Evolutionary conservation across 1,284 basidiomycete genomes (phyloP).

Genomic region (Caloboletus firmus): DNA sequence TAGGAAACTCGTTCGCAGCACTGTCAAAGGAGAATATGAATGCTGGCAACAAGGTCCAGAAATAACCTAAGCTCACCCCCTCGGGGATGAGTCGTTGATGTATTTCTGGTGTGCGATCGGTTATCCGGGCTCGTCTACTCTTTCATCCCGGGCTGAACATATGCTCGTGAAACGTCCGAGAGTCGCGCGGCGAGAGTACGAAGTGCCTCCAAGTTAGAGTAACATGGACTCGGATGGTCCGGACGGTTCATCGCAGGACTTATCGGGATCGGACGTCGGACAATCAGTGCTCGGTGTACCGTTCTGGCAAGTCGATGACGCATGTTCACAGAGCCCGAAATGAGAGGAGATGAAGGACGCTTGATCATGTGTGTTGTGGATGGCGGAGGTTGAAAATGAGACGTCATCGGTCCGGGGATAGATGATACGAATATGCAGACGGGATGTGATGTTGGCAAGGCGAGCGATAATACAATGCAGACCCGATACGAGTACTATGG

Average conservation of each 20-base stretch:
- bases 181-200: not conserved
- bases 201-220: too few relatives aligned
- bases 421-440: too few relatives aligned
- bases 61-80: not conserved
- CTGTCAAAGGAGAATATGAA: too few relatives aligned
- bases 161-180: not conserved
- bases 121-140: not conserved
- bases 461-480: constrained; percentile 31
- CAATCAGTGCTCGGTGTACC: constrained; percentile 19
- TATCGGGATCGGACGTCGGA: constrained; percentile 16
- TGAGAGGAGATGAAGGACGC: not conserved
- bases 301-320: too few relatives aligned
- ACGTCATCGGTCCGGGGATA: constrained; percentile 27
- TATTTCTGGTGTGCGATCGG: not conserved
- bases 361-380: not conserved
- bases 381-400: constrained; percentile 20
- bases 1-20: constrained; percentile 6
- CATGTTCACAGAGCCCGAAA: constrained; percentile 36
- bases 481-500: too few relatives aligned
- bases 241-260: too few relatives aligned
- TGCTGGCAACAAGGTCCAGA: not conserved
- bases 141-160: not conserved
- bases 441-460: too few relatives aligned
- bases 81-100: not conserved
- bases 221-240: too few relatives aligned